Conservation (phyloP, 306 rosid genomes). For the Malus orientalis region DNA sequence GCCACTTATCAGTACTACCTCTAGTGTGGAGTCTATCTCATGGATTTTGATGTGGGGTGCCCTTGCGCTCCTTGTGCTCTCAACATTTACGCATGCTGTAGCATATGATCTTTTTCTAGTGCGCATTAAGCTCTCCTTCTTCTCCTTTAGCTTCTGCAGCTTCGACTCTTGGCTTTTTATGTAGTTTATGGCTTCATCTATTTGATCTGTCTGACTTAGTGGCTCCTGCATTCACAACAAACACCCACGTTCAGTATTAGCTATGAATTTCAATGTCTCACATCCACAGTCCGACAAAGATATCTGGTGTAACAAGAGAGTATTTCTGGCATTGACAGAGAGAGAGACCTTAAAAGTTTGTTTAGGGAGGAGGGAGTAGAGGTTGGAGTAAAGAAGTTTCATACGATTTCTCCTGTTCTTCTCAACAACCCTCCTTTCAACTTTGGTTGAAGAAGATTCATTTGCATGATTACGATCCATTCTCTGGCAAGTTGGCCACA, state of each 20-base stretch:
- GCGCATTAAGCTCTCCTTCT: conserved; percentile 31
- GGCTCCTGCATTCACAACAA: conserved; percentile 33
- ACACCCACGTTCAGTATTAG: no score
- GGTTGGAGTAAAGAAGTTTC: conserved; percentile 66
- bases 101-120: conserved; percentile 22
- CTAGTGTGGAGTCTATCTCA: conserved; percentile 25
- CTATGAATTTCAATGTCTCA: no score
- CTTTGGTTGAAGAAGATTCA: conserved; percentile 32
- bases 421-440: conserved; percentile 66
- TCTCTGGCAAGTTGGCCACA: not conserved
- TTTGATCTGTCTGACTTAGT: conserved; percentile 42
- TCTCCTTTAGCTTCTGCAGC: conserved; percentile 34
- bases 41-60: conserved; percentile 47
- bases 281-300: no score
- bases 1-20: conserved; percentile 43
- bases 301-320: no score
- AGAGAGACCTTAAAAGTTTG: not conserved
- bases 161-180: conserved; percentile 51
- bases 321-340: no score
- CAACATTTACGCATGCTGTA: not conserved
- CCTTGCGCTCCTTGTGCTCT: not conserved
- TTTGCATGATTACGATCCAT: not conserved
- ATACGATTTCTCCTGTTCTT: conserved; percentile 78
- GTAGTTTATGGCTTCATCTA: conserved; percentile 61
- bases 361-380: conserved; percentile 61